Evolutionary conservation across 2,329 filamentous ascomycete species (phyloP), one percentile per base, ranked within the genome.

Genomic region (Microdochium trichocladiopsis): DNA sequence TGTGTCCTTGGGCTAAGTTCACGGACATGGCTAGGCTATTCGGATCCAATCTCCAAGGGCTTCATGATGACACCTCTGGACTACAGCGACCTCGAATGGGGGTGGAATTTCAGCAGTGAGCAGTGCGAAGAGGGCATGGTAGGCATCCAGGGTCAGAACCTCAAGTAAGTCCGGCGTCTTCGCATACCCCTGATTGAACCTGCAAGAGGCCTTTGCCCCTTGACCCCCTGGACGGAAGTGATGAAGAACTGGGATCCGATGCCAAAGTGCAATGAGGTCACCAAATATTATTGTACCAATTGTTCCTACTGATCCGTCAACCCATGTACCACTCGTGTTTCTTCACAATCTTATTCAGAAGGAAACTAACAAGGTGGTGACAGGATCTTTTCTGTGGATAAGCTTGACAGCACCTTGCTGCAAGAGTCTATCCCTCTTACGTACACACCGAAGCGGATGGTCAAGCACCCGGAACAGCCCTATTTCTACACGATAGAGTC

Each of bases 101-200:
- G 89, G 3, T 96, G 92, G 87, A 96, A 94, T 62, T 97, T 99
- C 66, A 93, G 89, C 68, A 96, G 92, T 64, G 90, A 96, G 66
- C 89, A 96, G 68, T 96, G 92, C 62, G 84, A 88, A 45, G 89
- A 96, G 70, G 92, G 92, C 52, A 93, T 96, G 77, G 93, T 96
- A 51, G 92, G 91, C 55, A 93, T 96, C 55, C 89, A 95, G 71
- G 90, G 86, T 48, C 88, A 93, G 68, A 94, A 90, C 66, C 70
- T 95, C 59, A 82, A 90, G 91, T 95, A 84, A 69, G 72, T 72
- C 52, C 14, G 51, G n/a, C n/a, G n/a, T n/a, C n/a, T n/a, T n/a
- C n/a, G n/a, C n/a, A n/a, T n/a, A n/a, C n/a, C n/a, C n/a, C n/a
- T n/a, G n/a, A n/a, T n/a, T n/a, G n/a, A n/a, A n/a, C n/a, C n/a